Evolutionary conservation across 1,284 basidiomycete species (phyloP).

Genomic region (Hypsizygus ulmarius): DNA sequence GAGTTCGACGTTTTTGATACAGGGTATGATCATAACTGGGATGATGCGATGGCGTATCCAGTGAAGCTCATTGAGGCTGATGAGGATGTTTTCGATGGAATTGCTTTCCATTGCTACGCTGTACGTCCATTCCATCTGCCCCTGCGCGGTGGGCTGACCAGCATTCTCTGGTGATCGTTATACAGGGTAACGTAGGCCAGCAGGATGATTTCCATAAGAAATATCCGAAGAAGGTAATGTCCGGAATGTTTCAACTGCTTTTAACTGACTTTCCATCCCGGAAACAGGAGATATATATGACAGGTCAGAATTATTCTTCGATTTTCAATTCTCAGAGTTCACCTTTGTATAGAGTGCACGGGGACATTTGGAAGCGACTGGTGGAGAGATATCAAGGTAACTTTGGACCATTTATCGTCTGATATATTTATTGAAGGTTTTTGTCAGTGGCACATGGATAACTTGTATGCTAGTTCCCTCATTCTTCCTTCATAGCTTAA

Average conservation of each 20-base stretch:
- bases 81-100: constrained; percentile 34
- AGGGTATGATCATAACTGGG: constrained; percentile 40
- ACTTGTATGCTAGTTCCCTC: constrained; percentile 38
- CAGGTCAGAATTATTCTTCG: not conserved
- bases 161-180: not conserved
- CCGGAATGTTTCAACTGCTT: not conserved
- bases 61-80: constrained; percentile 34
- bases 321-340: not conserved
- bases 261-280: not conserved
- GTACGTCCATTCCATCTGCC: not conserved
- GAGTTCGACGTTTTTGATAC: not conserved
- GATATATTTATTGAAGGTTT: constrained; percentile 1
- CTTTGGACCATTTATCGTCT: constrained; percentile 8
- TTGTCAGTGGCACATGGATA: constrained; percentile 58
- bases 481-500: not conserved
- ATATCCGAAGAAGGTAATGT: constrained; percentile 33
- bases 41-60: constrained; percentile 34
- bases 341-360: constrained; percentile 23
- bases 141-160: constrained; percentile 7
- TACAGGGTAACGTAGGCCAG: constrained; percentile 28
- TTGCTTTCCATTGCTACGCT: constrained; percentile 42
- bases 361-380: constrained; percentile 49
- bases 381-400: constrained; percentile 63
- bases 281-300: constrained; percentile 20
- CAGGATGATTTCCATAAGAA: constrained; percentile 35